phyloP scores from a whole-genome alignment of 371 early-diverging fungal genomes.

The Mortierella sp. region DNA sequence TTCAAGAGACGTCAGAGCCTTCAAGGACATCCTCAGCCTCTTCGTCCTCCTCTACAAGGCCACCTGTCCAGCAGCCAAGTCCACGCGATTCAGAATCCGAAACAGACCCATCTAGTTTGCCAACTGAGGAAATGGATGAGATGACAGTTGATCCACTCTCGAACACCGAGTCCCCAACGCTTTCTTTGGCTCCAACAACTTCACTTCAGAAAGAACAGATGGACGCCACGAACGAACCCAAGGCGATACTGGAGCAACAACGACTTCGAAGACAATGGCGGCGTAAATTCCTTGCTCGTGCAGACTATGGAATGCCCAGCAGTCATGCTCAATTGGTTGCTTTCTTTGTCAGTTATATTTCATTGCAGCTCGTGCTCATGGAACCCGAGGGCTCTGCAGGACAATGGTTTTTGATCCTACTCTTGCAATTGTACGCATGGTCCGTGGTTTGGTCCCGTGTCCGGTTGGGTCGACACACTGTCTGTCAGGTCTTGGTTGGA shows the following conservation, averaged over 20 bases:
- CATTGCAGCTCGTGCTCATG: slow-evolving; percentile 50
- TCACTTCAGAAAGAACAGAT: slow-evolving; percentile 37
- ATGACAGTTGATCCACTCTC: slow-evolving; percentile 12
- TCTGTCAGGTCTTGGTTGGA: slow-evolving; percentile 63
- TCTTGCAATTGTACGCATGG: slow-evolving; percentile 54
- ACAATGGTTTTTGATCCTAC: slow-evolving; percentile 51
- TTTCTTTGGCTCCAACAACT: slow-evolving; percentile 42
- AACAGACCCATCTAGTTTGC: too few species aligned
- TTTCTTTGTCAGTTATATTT: slow-evolving; percentile 69
- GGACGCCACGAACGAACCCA: slow-evolving; percentile 30
- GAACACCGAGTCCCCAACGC: slow-evolving; percentile 20
- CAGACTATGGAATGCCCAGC: slow-evolving; percentile 82
- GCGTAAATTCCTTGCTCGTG: slow-evolving; percentile 27
- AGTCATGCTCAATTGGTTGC: slow-evolving; percentile 80
- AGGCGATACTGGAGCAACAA: slow-evolving; percentile 17
- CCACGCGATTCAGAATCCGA: too few species aligned
- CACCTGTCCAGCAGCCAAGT: too few species aligned
- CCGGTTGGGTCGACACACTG: slow-evolving; percentile 59
- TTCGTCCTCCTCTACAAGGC: neutral
- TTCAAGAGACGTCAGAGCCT: neutral
- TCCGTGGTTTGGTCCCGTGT: slow-evolving; percentile 67
- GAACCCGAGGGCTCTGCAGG: slow-evolving; percentile 34
- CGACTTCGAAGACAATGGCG: slow-evolving; percentile 28
- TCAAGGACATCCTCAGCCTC: neutral
- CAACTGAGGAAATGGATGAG: neutral